Evolutionary conservation across 192 early-diverging fungal genomes (phyloP), one percentile per base, ranked within the genome.

Genomic region (Gonapodya prolifera): DNA sequence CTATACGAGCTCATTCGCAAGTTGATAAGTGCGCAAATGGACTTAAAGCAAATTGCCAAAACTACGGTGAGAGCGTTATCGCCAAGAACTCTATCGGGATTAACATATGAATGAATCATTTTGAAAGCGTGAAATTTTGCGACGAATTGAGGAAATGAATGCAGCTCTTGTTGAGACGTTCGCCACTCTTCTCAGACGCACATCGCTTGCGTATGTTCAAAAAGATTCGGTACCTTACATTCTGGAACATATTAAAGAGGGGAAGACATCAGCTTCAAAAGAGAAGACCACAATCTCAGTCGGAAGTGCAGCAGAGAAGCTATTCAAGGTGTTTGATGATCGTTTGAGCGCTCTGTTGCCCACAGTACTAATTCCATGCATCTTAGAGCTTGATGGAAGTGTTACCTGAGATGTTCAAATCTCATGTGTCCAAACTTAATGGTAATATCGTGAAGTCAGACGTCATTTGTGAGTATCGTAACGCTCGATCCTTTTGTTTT

Each of bases 181-280:
- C 30, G 82, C 86, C 0, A 80, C 91, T 18, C 82, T 96, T 30
- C 84, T 97, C 70, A 89, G 93, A 33, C 86, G 92, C 2, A 89
- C 94, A 13, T 89, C 89, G 2, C 80, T 95, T 35, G 90, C 89
- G 2, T 83, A 94, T 2, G 80, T 96, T 73, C 92, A 95, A 78
- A 90, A 89, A 69, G 88, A 86, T 73, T 78, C 86, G 35, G 84
- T 94, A 35, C 82, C 89, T 36, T 70, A 85, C 77, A 75, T 96
- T 76, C 79, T 94, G 71, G 82, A 85, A 75, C 75, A 86, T 70
- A 70, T 90, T 75, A 75, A 75, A 34, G 77, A 77, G 30, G 35
- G 29, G 35, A 76, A 75, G 81, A 33, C 77, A 13, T 69, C 61
- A 70, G 30, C 17, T 30, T 18, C 17, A 18, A 75, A 71, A 13